Evolutionary conservation across 805 yeast genomes (phyloP), one percentile per base, ranked within the genome.

Genomic region (Debaryomyces castellii): DNA sequence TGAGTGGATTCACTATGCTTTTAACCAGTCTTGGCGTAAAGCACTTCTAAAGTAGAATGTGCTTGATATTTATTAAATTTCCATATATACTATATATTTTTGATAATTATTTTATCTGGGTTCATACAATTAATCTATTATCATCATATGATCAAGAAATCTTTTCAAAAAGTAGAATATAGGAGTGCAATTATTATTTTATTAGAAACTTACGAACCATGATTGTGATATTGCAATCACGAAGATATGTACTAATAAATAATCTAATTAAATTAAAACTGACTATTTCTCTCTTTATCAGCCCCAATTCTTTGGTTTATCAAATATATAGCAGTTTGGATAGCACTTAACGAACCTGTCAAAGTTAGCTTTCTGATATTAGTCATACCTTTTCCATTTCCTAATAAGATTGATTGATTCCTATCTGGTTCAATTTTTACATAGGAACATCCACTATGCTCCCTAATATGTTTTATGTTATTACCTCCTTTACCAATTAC

Each of bases 401-500:
- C 76, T 39, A 72, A 59, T 69, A 72, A 63, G 47, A 72, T 66
- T 8, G 73, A 63, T 53, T 85, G 88, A 27, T 74, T 66, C 20
- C 69, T 67, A 46, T 81, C 85, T 1, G 80, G 82, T 51, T 82
- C 87, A 44, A 89, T 85, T 51, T 81, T 79, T 22, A 89, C 87
- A 47, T 84, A 82, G 39, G 89, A 79, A 25, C 77, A 73, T 3
- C 95, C 92, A 17, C 92, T 81, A 23, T 80, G 73, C 48, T 82
- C 83, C 50, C 92, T 77, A 41, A 89, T 83, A 50, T 86, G 89
- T 57, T 83, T 85, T 47, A 89, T 84, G 54, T 84, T 86, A 56
- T 85, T 81, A 16, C 96, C 96, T 25, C 89, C 89, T 64, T 83
- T 87, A 1, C 96, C 96, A 48, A 89, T 89, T 22, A 89, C 83